Evolutionary conservation across 495 filamentous ascomycete species (phyloP).

Genomic region (Hypomontagnella monticulosa): DNA sequence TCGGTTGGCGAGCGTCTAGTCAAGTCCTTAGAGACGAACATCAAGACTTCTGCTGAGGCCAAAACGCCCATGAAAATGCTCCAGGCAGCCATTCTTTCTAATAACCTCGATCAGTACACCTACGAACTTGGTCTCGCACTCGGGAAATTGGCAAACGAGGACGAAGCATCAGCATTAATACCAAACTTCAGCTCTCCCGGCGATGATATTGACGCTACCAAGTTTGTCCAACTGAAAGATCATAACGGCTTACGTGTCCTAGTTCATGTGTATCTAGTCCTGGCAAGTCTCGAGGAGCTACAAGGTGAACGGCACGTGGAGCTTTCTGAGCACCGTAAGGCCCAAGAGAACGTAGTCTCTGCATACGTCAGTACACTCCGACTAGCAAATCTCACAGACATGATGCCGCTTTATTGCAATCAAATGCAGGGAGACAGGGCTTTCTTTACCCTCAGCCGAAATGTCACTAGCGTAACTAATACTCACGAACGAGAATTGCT

Average conservation of each 20-base stretch:
- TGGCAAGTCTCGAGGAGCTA: constrained; percentile 61
- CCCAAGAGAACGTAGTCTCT: constrained; percentile 73
- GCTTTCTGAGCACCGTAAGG: constrained; percentile 41
- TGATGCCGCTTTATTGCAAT: constrained; percentile 88
- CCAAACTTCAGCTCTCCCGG: constrained; percentile 44
- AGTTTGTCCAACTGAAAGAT: constrained; percentile 62
- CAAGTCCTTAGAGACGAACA: constrained; percentile 58
- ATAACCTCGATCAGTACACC: constrained; percentile 64
- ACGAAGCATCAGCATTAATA: constrained; percentile 60
- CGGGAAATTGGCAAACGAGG: constrained; percentile 61
- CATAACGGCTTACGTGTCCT: constrained; percentile 68
- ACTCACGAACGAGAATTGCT: constrained; percentile 60
- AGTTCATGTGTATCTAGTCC: constrained; percentile 65
- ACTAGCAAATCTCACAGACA: constrained; percentile 70
- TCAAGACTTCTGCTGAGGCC: constrained; percentile 59
- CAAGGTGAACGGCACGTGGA: constrained; percentile 53
- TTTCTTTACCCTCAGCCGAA: constrained; percentile 63
- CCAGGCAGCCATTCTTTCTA: constrained; percentile 71
- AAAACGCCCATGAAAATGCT: constrained; percentile 68
- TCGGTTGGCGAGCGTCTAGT: constrained; percentile 62
- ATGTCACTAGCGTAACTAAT: constrained; percentile 64
- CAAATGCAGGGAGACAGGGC: constrained; percentile 65
- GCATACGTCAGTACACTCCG: constrained; percentile 84
- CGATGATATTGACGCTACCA: constrained; percentile 48
- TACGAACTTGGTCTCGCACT: constrained; percentile 67